Base-by-base conservation (phyloP, 768 basidiomycete genomes). In the Peribolospora kevripleyi region DNA sequence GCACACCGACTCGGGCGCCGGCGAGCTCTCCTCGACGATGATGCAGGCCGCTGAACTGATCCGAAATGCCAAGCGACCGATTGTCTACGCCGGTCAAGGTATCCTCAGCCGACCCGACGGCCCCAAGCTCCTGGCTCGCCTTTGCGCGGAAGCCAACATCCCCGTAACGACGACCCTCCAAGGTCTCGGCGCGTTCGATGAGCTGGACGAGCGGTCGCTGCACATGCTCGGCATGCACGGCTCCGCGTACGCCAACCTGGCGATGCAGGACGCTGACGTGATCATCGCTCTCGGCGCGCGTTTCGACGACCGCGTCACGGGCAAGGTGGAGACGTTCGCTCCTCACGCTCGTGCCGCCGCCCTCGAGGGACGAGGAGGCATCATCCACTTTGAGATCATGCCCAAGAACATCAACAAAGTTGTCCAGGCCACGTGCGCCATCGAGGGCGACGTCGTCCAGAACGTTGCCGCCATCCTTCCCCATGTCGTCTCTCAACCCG, bases 181-280 rank as follows among this genome's bases (percentile, higher is more conserved):
- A 64, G 93, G 91, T 55, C 79, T 98, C 48, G 93, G 93, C 58
- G 81, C 83, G 3, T 98, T 84, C 65, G 88, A 97, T 69, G 93
- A 98, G 73, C 76, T 74, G 53, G 76, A 86, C 68, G 63, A 64
- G 54, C 78, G 75, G 68, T 81, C 81, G 60, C 70, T 98, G 65
- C 88, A 95, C 68, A 97, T 97, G 91, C 77, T 98, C 54, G 91
- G 91, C 56, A 95, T 97, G 93, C 93, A 97, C 71, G 93, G 93
- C 4, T 79, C 79, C 39, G 87, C 90, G 4, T 95, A 95, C 63
- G 93, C 93, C 62, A 98, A 98, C 70, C 70, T 93, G 47, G 91
- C 91, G 3, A 97, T 98, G 77, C 93, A 98, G 70, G 72, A 84
- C 51, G 93, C 93, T 46, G 93, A 98, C 65, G 80, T 97, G 55